phyloP scores from a whole-genome alignment of 2,329 filamentous ascomycete species.

The Didymella arachidicola region DNA sequence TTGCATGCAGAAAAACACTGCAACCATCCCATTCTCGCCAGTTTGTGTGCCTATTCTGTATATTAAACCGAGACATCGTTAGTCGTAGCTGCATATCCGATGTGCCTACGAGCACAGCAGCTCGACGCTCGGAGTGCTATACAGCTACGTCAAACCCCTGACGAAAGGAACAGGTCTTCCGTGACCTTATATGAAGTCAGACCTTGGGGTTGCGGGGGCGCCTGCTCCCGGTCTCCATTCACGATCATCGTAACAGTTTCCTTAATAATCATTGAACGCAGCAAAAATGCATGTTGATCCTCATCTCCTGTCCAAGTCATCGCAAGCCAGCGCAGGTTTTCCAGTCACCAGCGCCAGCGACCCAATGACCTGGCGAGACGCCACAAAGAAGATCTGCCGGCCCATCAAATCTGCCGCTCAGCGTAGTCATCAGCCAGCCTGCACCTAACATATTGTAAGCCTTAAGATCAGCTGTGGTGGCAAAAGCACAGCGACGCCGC shows the following conservation, averaged over 20 bases:
- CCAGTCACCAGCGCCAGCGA: slow-evolving; percentile 6
- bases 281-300: slow-evolving; percentile 17
- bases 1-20: background rate
- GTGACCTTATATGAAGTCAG: slow-evolving; percentile 7
- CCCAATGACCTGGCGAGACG: background rate
- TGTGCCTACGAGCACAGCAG: background rate
- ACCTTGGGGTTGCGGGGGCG: slow-evolving; percentile 7
- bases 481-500: slow-evolving; percentile 8
- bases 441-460: background rate
- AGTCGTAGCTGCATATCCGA: background rate
- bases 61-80: background rate
- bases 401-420: slow-evolving; percentile 6
- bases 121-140: background rate
- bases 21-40: background rate
- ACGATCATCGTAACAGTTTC: slow-evolving; percentile 7
- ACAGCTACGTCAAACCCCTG: background rate
- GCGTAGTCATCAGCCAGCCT: slow-evolving; percentile 14
- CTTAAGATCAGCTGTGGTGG: slow-evolving; percentile 14
- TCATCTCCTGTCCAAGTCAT: slow-evolving; percentile 20
- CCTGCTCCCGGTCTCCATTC: background rate
- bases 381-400: slow-evolving; percentile 10
- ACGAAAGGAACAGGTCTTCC: background rate
- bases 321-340: slow-evolving; percentile 2
- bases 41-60: background rate
- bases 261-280: slow-evolving; percentile 7